Evolutionary conservation across 2,329 filamentous ascomycete genomes (phyloP).

Genomic region (Thielaviopsis musarum): DNA sequence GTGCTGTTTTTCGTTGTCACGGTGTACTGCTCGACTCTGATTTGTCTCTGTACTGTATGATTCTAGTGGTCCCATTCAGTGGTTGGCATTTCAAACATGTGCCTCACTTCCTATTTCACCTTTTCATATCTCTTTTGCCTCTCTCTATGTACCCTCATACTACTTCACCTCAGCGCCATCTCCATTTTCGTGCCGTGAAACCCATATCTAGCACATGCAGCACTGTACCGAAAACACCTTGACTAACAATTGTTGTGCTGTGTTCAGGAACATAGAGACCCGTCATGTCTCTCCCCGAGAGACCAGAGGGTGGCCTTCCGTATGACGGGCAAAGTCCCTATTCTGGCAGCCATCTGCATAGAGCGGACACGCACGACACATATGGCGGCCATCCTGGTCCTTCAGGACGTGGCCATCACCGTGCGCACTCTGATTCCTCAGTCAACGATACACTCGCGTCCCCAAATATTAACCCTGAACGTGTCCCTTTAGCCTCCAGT

Average conservation of each 20-base stretch:
- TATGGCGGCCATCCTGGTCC: conserved; percentile 41
- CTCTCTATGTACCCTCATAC: no score
- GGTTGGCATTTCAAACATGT: no score
- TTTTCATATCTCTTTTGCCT: no score
- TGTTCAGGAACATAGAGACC: conserved; percentile 6
- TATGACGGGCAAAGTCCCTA: conserved; percentile 47
- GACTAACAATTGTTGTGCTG: neutral
- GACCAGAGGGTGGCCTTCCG: conserved; percentile 46
- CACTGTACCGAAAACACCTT: no score
- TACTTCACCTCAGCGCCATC: no score
- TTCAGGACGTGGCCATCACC: conserved; percentile 30
- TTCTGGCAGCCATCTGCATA: conserved; percentile 50
- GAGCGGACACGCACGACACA: conserved; percentile 48
- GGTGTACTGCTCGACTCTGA: no score
- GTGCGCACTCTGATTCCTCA: conserved; percentile 40
- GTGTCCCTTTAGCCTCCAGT: conserved; percentile 34
- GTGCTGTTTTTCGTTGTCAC: no score
- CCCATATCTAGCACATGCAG: no score
- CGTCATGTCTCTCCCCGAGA: conserved; percentile 44
- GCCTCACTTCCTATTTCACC: no score
- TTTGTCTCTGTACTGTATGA: no score
- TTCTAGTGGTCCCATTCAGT: no score
- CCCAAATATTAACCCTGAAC: conserved; percentile 39
- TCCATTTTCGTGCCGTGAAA: no score
- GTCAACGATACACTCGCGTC: conserved; percentile 39